phyloP scores from a whole-genome alignment of 352 stramenopile genomes.

The Plasmopara halstedii region DNA sequence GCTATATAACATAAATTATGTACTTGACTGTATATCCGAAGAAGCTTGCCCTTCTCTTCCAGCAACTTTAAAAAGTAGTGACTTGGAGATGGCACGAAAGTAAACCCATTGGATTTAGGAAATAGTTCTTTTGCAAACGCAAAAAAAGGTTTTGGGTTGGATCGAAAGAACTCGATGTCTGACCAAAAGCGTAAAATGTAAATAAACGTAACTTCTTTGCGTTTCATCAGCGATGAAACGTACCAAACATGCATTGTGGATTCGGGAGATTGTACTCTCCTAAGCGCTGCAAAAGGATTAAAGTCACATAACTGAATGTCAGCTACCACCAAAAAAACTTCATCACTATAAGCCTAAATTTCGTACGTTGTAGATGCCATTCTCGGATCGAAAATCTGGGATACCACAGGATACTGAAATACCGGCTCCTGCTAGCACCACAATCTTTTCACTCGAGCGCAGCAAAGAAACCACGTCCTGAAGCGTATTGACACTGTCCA shows the following conservation, averaged over 20 bases:
- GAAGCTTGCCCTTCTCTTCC: constrained; percentile 88
- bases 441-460: constrained; percentile 78
- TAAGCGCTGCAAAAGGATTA: constrained; percentile 42
- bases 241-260: constrained; percentile 84
- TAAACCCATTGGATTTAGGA: constrained; percentile 71
- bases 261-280: constrained; percentile 79
- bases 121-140: constrained; percentile 90
- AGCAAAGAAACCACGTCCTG: constrained; percentile 73
- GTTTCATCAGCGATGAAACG: not conserved
- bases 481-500: constrained; percentile 50
- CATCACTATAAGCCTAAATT: not conserved
- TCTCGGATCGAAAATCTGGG: constrained; percentile 96
- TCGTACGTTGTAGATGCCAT: constrained; percentile 85
- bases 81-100: constrained; percentile 81
- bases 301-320: constrained; percentile 3
- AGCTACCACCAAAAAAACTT: not conserved
- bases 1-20: not conserved
- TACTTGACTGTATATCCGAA: constrained; percentile 89
- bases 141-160: constrained; percentile 96
- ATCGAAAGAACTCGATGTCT: constrained; percentile 96
- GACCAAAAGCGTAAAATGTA: not conserved
- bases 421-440: constrained; percentile 91
- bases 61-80: constrained; percentile 96
- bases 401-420: constrained; percentile 97
- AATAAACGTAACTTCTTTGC: constrained; percentile 29